These are phyloP conservation scores for Leccinum aurantiacum DNA, from an alignment of 768 basidiomycete genomes.

Conservation along the genomic window DNA sequence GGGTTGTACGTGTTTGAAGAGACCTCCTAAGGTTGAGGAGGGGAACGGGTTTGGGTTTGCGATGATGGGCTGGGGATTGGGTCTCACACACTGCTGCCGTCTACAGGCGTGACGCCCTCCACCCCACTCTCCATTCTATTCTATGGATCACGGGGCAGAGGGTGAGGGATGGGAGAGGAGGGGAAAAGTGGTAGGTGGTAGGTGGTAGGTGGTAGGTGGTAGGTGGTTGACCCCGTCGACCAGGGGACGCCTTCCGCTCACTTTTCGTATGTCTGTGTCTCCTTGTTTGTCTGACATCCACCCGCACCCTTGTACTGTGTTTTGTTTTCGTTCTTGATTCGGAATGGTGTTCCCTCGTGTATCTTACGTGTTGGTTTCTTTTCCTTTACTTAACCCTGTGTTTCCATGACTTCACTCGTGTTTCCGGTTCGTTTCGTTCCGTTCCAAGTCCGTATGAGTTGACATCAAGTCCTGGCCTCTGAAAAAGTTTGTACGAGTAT, in stretches of 20 bases:
- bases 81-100: neutral
- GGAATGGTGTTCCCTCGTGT: neutral
- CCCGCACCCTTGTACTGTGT: neutral
- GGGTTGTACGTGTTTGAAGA: slow-evolving; percentile 34
- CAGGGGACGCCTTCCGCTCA: neutral
- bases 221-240: neutral
- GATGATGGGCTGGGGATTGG: neutral
- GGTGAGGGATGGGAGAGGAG: neutral
- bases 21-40: slow-evolving; percentile 6
- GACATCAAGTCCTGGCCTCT: neutral
- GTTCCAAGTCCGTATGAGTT: neutral
- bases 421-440: neutral
- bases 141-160: neutral
- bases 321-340: neutral
- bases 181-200: neutral
- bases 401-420: neutral
- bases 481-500: neutral
- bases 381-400: neutral
- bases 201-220: neutral
- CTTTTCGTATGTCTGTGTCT: neutral
- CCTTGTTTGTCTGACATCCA: neutral
- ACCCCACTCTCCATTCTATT: neutral
- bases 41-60: neutral
- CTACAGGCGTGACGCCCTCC: neutral
- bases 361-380: neutral